A percentile compares a stretch with the other conserved stretches of the same genome.
Conservation (phyloP, 176 grass and related monocot species). For the Pontederia crassipes region DNA sequence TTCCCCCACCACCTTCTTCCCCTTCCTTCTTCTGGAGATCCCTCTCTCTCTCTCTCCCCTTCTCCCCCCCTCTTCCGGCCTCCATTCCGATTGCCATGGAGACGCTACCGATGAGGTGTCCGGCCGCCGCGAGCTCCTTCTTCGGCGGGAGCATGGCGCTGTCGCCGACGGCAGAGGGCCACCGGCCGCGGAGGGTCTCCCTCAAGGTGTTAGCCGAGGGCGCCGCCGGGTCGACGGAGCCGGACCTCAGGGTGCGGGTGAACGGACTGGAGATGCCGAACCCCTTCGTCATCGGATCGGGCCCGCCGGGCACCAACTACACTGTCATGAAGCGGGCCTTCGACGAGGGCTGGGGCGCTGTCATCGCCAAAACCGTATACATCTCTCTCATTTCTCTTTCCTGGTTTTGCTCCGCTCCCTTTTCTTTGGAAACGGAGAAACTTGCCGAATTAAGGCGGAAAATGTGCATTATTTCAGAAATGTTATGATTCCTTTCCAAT, state of each 20-base stretch:
- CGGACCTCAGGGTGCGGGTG: constrained; percentile 72
- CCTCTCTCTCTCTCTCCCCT: too few species aligned
- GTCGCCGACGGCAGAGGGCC: not conserved
- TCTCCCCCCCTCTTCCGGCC: too few species aligned
- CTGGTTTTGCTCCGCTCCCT: too few species aligned
- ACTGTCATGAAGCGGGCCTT: constrained; percentile 99
- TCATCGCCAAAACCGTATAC: constrained; percentile 91
- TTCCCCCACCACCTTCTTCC: too few species aligned
- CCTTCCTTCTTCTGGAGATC: too few species aligned
- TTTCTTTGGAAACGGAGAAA: too few species aligned
- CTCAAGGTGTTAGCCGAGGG: constrained; percentile 15
- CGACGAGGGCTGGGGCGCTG: constrained; percentile 93
- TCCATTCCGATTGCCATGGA: not conserved
- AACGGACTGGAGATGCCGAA: constrained; percentile 95
- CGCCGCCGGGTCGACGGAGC: constrained; percentile 29
- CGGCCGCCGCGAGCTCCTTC: not conserved
- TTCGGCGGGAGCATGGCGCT: not conserved
- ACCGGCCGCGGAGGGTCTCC: not conserved
- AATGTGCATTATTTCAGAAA: too few species aligned
- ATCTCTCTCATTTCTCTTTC: not conserved
- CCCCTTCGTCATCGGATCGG: constrained; percentile 97
- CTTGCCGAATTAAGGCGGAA: too few species aligned
- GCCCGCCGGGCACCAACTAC: constrained; percentile 92
- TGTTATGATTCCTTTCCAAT: too few species aligned
- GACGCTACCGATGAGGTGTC: not conserved